Conservation (phyloP, 345 rosid species). For the Eucalyptus camaldulensis region DNA sequence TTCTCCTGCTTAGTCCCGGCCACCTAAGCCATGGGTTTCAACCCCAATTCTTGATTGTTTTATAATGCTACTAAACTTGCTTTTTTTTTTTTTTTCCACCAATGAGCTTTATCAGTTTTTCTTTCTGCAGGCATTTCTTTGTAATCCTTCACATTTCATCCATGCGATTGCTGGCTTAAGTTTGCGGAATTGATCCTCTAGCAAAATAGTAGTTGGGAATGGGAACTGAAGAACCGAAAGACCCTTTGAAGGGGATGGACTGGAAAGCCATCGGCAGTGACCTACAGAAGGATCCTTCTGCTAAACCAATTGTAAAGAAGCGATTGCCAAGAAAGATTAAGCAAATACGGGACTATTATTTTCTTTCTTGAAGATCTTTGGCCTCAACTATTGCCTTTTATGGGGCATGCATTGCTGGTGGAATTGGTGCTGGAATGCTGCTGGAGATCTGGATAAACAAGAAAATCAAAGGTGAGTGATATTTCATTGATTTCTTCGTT, state of each 20-base stretch:
- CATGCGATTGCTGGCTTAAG: not conserved
- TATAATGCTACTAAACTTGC: not conserved
- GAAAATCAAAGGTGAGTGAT: conserved; percentile 62
- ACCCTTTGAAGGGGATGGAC: conserved; percentile 76
- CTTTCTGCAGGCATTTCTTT: not conserved
- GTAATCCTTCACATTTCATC: not conserved
- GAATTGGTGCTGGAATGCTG: conserved; percentile 84
- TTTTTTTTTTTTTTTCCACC: not conserved
- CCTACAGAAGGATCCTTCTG: conserved; percentile 50
- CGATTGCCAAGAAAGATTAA: conserved; percentile 67
- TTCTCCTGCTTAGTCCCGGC: not conserved
- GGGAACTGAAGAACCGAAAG: conserved; percentile 32
- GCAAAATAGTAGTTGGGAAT: not conserved
- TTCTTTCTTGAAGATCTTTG: conserved; percentile 58
- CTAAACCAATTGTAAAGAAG: conserved; percentile 40
- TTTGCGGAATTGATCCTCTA: not conserved
- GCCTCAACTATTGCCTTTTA: conserved; percentile 52
- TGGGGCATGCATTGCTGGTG: conserved; percentile 77
- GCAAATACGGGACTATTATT: conserved; percentile 72
- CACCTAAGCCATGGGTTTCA: not conserved
- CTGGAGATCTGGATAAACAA: conserved; percentile 79
- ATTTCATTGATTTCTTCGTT: not conserved
- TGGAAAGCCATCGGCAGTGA: conserved; percentile 62
- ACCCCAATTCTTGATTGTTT: not conserved
- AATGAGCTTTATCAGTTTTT: not conserved